phyloP scores from a whole-genome alignment of 2,329 filamentous ascomycete species.

The Fusarium acutatum region DNA sequence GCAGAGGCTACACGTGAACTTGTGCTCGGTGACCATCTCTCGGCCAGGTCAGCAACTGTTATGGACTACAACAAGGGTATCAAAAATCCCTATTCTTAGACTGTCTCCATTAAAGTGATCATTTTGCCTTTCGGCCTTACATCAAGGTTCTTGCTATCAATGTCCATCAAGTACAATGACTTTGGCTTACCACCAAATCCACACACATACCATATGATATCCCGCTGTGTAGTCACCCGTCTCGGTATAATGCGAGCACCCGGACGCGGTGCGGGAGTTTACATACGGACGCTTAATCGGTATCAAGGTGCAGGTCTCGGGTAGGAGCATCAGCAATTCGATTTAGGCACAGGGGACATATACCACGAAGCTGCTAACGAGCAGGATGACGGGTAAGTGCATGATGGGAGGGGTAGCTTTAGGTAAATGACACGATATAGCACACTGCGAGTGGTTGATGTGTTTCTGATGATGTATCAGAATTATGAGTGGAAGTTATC shows the following conservation, averaged over 20 bases:
- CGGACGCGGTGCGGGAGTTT: conserved; percentile 2
- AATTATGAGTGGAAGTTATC: not conserved
- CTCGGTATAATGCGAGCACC: conserved; percentile 15
- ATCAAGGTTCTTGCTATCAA: conserved; percentile 2
- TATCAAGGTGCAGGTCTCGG: conserved; percentile 27
- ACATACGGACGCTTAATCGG: conserved; percentile 15
- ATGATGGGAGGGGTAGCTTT: not conserved
- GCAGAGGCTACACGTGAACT: not conserved
- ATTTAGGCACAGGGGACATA: conserved; percentile 1
- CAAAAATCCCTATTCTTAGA: no score
- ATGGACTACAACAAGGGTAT: not conserved
- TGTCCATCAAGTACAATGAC: not conserved
- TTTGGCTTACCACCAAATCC: not conserved
- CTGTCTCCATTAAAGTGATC: not conserved
- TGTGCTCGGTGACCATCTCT: not conserved
- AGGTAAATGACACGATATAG: not conserved
- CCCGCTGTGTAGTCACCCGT: conserved; percentile 1
- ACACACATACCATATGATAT: conserved; percentile 5
- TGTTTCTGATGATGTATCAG: conserved; percentile 18
- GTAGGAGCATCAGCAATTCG: conserved; percentile 4
- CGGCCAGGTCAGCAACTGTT: not conserved
- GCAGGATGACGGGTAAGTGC: conserved; percentile 9
- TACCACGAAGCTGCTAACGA: not conserved
- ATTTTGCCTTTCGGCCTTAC: not conserved
- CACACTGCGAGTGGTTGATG: not conserved